A percentile compares a stretch with the other conserved stretches of the same genome.
phyloP scores from a whole-genome alignment of 2,329 filamentous ascomycete genomes.

The Colletotrichum nymphaeae region DNA sequence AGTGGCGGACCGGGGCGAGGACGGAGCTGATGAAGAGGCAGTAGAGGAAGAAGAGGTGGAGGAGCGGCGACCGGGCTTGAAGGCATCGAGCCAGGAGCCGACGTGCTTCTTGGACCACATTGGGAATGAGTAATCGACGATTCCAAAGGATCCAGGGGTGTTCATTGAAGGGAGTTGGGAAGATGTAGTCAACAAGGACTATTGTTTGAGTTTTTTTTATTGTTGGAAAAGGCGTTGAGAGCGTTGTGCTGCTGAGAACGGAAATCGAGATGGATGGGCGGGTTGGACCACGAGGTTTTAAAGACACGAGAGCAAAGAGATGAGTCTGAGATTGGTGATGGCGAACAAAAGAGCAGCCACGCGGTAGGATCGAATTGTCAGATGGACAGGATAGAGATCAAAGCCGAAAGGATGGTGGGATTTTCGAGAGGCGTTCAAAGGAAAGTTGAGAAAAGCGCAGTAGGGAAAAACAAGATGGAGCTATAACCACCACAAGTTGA shows the following conservation, averaged over 20 bases:
- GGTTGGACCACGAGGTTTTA: slow-evolving; percentile 20
- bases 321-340: background rate
- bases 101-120: slow-evolving; percentile 33
- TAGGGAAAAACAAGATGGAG: background rate
- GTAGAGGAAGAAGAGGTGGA: slow-evolving; percentile 10
- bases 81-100: slow-evolving; percentile 28
- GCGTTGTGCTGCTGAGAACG: slow-evolving; percentile 10
- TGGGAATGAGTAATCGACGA: slow-evolving; percentile 14
- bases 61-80: slow-evolving; percentile 22
- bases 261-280: background rate
- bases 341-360: background rate
- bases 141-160: background rate
- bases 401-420: background rate
- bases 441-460: background rate
- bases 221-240: background rate
- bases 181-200: background rate
- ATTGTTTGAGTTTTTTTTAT: background rate
- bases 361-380: slow-evolving; percentile 1
- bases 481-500: background rate
- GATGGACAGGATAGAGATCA: background rate
- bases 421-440: slow-evolving; percentile 7
- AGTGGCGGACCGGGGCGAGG: slow-evolving; percentile 5
- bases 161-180: background rate
- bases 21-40: background rate
- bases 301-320: slow-evolving; percentile 14